A percentile compares a stretch with the other conserved stretches of the same genome.
phyloP scores from a whole-genome alignment of 169 alveolate species.

The Eimeria necatrix region DNA sequence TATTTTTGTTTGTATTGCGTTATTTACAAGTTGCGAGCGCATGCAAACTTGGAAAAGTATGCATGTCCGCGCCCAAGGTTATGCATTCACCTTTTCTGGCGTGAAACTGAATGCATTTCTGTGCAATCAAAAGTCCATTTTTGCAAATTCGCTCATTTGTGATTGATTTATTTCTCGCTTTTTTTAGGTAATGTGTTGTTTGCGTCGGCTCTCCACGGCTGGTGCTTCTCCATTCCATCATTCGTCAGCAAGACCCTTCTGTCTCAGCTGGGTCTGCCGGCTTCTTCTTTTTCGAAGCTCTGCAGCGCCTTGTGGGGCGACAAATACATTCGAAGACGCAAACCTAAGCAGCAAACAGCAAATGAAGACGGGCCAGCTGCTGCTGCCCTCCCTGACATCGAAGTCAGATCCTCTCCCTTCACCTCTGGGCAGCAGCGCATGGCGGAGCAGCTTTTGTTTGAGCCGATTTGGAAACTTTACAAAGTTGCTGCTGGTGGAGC shows the following conservation, averaged over 20 bases:
- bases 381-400: background rate
- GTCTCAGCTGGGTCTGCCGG: slow-evolving; percentile 33
- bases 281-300: background rate
- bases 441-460: slow-evolving; percentile 96
- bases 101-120: too few species aligned
- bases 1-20: too few species aligned
- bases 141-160: too few species aligned
- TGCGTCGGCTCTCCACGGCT: slow-evolving; percentile 76
- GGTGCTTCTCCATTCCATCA: slow-evolving; percentile 62
- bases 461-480: slow-evolving; percentile 95
- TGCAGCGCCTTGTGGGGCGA: slow-evolving; percentile 73
- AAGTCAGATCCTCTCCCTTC: background rate
- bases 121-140: too few species aligned
- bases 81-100: too few species aligned
- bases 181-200: slow-evolving; percentile 63
- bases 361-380: background rate
- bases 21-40: too few species aligned
- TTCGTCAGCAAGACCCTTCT: slow-evolving; percentile 20
- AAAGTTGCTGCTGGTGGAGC: slow-evolving; percentile 1
- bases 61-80: too few species aligned
- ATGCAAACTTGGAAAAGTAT: too few species aligned
- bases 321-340: background rate
- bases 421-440: slow-evolving; percentile 84
- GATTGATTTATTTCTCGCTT: background rate
- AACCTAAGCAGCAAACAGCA: background rate